Evolutionary conservation across 139 green algal genomes (phyloP), one percentile per base, ranked within the genome.

Genomic region (Parachlorella kessleri): DNA sequence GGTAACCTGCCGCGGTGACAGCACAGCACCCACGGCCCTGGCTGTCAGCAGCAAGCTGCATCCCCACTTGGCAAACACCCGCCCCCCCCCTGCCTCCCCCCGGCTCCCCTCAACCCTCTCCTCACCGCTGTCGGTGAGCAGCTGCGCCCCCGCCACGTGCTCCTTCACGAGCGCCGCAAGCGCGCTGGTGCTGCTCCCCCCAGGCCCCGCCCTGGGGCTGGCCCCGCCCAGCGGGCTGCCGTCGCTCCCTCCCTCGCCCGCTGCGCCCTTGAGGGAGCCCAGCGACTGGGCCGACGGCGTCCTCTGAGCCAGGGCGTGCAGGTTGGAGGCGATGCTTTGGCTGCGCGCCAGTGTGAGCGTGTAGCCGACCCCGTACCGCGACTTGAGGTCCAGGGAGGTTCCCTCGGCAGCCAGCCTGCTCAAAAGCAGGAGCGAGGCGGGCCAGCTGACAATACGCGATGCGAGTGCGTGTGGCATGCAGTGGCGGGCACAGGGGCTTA

Each of bases 371-470:
- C 92, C 92, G 68, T 91, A 90, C 14, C 64, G 41, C 3, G 75
- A 48, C 73, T 97, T 96, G 0, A 98, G 90, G 55, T 91, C 86
- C 72, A 97, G 81, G 6, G 87, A 83, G 28, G 85, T 91, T 8
- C 94, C 94, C 73, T 83, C 79, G 9, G 90, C 90, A 5, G 89
- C 88, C 32, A 98, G 78, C 38, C 76, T 76, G 75, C 9, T 3
- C 3, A 28, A 53, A 35, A n/a, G 48, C 48, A 59, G 48, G 48
- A 28, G 48, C 48, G 48, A 10, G 18, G 48, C 48, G 48, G 48
- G n/a, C n/a, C n/a, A n/a, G n/a, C n/a, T n/a, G n/a, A n/a, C n/a
- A n/a, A n/a, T n/a, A n/a, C n/a, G n/a, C n/a, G n/a, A n/a, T n/a
- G n/a, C n/a, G n/a, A n/a, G n/a, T n/a, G n/a, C n/a, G n/a, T n/a